Conservation (phyloP, 345 rosid genomes). For the Luvunga scandens region DNA sequence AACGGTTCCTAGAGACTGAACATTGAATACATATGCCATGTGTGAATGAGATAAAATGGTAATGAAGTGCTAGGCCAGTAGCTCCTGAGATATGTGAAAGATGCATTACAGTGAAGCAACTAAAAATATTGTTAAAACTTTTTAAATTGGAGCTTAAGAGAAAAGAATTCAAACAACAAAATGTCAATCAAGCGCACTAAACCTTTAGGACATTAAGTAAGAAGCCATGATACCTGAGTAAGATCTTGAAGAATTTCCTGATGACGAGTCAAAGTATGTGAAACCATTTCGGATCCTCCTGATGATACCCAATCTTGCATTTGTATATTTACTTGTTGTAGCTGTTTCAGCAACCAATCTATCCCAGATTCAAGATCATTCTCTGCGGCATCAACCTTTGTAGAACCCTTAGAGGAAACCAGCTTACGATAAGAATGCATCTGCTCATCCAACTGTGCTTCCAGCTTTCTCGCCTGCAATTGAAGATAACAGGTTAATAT, state of each 20-base stretch:
- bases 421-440: conserved; percentile 85
- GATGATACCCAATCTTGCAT: conserved; percentile 99
- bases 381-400: conserved; percentile 59
- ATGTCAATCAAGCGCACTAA: neutral
- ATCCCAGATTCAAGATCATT: conserved; percentile 80
- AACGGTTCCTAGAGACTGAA: neutral
- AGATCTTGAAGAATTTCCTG: conserved; percentile 96
- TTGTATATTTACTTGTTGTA: conserved; percentile 78
- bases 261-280: conserved; percentile 94
- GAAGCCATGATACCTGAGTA: conserved; percentile 57
- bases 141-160: neutral
- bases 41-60: neutral
- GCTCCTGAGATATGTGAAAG: neutral
- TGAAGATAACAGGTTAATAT: neutral
- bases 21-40: neutral
- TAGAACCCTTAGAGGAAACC: conserved; percentile 66
- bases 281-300: conserved; percentile 97
- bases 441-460: conserved; percentile 98
- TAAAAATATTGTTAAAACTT: neutral
- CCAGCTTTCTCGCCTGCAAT: conserved; percentile 86
- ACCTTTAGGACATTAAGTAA: neutral
- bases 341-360: conserved; percentile 61
- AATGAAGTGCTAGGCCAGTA: neutral
- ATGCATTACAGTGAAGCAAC: neutral
- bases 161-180: neutral